Base-by-base conservation (phyloP, 177 flowering plant species). In the Vitis hybrid region DNA sequence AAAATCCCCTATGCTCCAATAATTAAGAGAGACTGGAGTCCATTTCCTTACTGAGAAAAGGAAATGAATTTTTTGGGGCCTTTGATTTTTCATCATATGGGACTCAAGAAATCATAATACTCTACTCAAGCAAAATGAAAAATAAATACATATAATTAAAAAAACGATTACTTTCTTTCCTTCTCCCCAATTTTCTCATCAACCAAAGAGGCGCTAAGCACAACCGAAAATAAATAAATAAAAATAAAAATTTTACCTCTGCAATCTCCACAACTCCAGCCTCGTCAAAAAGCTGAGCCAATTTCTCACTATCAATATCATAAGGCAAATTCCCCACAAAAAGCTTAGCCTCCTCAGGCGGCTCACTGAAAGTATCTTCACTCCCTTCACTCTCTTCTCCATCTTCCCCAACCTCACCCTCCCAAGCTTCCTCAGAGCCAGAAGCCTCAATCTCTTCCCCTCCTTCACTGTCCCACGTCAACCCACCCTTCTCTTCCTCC, bases 261-360 rank as follows among this genome's bases (percentile, higher is more conserved):
- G 89, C 85, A 71, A 86, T 70, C 76, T 89, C 90, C 18, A 88
- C 92, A 75, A 78, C 61, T 12, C 94, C 94, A 71, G 90, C 88
- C 61, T 82, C 74, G 6, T 79, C 75, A 56, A 89, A 89, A 18
- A 88, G 61, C 68, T 72, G 66, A 61, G 94, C 91, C 72, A 89
- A 56, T 4, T 72, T 75, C 64, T 84, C 84, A 71, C 90, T 83
- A 62, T 85, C 91, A 26, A 81, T 56, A 64, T 88, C 91, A 67
- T 68, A 88, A 60, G 90, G 87, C 62, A 89, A 76, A 66, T 87
- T 88, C 11, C 89, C 92, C 23, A 86, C 89, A 67, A 84, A 89
- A 6, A 89, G 74, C 80, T 86, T 88, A 8, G 90, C 91, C 13
- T 88, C 90, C 60, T 85, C 88, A 13, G 89, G 79, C 1, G 88